These are phyloP conservation scores for Cyclotella sp. DNA, from an alignment of 108 stramenopile species.

Conservation along the genomic window DNA sequence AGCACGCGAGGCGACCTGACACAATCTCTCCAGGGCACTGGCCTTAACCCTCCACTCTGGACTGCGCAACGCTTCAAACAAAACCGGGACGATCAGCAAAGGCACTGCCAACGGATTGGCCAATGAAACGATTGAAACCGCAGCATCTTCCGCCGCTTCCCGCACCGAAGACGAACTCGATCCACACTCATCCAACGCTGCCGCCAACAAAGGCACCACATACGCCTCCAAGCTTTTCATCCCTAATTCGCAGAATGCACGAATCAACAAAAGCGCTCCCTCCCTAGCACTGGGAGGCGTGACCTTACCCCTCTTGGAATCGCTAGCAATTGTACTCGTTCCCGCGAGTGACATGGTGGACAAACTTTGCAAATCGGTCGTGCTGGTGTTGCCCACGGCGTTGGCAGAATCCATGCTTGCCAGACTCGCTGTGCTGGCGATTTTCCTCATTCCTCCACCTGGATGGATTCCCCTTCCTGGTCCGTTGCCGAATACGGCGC, in stretches of 20 bases:
- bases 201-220: slow-evolving; percentile 82
- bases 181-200: slow-evolving; percentile 85
- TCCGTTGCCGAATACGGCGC: slow-evolving; percentile 61
- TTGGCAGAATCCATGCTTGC: slow-evolving; percentile 69
- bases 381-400: background rate
- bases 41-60: slow-evolving; percentile 89
- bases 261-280: slow-evolving; percentile 76
- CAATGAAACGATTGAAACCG: slow-evolving; percentile 63
- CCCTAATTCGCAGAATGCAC: slow-evolving; percentile 83
- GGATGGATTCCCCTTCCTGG: slow-evolving; percentile 52
- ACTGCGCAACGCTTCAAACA: slow-evolving; percentile 75
- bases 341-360: slow-evolving; percentile 40
- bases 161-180: slow-evolving; percentile 68
- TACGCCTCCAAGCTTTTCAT: slow-evolving; percentile 76
- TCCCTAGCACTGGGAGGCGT: slow-evolving; percentile 84
- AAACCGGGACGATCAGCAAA: slow-evolving; percentile 69
- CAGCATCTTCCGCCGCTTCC: slow-evolving; percentile 84
- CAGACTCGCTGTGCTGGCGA: slow-evolving; percentile 72
- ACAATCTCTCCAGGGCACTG: slow-evolving; percentile 73
- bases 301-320: slow-evolving; percentile 77
- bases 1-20: slow-evolving; percentile 65
- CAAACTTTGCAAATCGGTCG: slow-evolving; percentile 40
- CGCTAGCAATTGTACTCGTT: slow-evolving; percentile 56
- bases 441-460: slow-evolving; percentile 75
- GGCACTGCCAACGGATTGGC: slow-evolving; percentile 78